A percentile compares a stretch with the other conserved stretches of the same genome.
Evolutionary conservation across 176 grass and related monocot species (phyloP).

Genomic region (Lolium perenne): DNA sequence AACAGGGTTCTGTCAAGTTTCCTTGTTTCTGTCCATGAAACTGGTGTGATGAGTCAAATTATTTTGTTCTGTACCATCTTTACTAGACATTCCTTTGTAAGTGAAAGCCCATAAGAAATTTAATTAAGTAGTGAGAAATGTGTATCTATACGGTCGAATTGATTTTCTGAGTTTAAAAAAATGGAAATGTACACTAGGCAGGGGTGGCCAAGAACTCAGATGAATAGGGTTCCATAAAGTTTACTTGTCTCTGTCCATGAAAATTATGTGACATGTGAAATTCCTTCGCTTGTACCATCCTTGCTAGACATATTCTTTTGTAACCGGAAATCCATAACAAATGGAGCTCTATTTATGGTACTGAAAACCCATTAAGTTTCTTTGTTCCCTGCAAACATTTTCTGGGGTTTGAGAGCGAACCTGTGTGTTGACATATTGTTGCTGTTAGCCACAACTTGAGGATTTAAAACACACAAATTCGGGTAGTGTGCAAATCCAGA

Average conservation of each 20-base stretch:
- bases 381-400: background rate
- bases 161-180: background rate
- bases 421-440: background rate
- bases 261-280: background rate
- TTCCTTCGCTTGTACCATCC: background rate
- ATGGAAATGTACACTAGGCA: background rate
- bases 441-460: background rate
- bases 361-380: background rate
- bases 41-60: background rate
- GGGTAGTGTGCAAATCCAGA: background rate
- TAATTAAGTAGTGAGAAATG: too few relatives aligned
- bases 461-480: background rate
- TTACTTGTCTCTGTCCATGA: conserved; percentile 20
- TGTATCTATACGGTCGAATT: background rate
- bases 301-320: background rate
- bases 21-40: conserved; percentile 20
- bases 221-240: background rate
- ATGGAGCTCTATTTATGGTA: background rate
- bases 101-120: conserved; percentile 13
- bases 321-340: background rate
- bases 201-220: too few relatives aligned
- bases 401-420: background rate
- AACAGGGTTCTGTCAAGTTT: conserved; percentile 14
- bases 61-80: background rate
- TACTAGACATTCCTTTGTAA: conserved; percentile 43